Conservation (phyloP, 2,329 filamentous ascomycete species). For the Bertia moriformis region DNA sequence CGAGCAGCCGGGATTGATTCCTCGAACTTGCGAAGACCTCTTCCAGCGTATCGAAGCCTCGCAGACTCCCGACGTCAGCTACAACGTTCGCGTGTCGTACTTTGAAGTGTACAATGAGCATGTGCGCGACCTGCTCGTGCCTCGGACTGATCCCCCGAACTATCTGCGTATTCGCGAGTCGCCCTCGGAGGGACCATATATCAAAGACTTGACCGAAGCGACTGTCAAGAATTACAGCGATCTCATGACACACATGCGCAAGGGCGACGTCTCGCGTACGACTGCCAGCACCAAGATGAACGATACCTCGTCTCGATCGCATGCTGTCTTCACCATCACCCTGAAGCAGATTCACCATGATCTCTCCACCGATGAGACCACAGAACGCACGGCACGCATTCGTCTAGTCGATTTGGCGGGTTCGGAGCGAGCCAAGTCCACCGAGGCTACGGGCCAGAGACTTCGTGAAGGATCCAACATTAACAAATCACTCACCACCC, state of each 20-base stretch:
- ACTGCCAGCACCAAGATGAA: conserved; percentile 97
- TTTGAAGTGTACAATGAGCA: conserved; percentile 99
- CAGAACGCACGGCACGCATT: conserved; percentile 85
- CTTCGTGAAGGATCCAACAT: conserved; percentile 93
- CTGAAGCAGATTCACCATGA: conserved; percentile 97
- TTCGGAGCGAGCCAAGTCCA: conserved; percentile 86
- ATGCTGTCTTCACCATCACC: conserved; percentile 95
- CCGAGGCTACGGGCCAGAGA: conserved; percentile 81
- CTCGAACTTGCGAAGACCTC: conserved; percentile 85
- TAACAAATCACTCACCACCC: conserved; percentile 93
- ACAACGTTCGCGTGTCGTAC: conserved; percentile 93
- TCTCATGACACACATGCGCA: conserved; percentile 79
- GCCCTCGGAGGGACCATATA: conserved; percentile 85
- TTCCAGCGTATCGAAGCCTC: conserved; percentile 80
- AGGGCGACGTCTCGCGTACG: conserved; percentile 76
- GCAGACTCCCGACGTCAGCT: conserved; percentile 74
- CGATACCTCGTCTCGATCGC: conserved; percentile 88
- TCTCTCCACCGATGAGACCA: conserved; percentile 92
- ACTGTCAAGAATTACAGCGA: conserved; percentile 77
- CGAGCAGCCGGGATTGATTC: conserved; percentile 80
- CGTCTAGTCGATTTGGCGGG: conserved; percentile 88
- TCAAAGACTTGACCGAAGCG: conserved; percentile 89
- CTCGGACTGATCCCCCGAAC: conserved; percentile 62
- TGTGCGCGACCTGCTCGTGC: conserved; percentile 80
- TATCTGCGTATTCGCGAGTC: conserved; percentile 97